A percentile compares a stretch with the other conserved stretches of the same genome.
These are phyloP conservation scores for Otatea glauca DNA, from an alignment of 176 grass and related monocot genomes.

Conservation along the genomic window DNA sequence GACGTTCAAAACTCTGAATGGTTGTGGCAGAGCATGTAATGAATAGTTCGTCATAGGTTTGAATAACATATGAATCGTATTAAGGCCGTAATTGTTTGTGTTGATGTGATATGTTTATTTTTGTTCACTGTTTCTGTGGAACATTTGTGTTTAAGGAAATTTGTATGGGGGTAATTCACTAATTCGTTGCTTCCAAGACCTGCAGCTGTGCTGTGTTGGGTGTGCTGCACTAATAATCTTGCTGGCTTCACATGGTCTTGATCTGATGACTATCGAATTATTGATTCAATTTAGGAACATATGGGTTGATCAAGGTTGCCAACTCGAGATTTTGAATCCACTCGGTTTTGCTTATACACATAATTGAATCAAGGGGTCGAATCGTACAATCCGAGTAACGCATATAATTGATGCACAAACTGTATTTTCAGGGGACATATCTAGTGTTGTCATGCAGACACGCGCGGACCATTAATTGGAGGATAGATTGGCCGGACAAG, in stretches of 20 bases:
- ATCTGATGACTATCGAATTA: neutral
- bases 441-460: neutral
- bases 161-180: neutral
- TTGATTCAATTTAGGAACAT: neutral
- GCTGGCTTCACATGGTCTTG: neutral
- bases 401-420: neutral
- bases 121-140: neutral
- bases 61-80: constrained; percentile 41
- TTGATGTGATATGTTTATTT: neutral
- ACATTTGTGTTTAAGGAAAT: neutral
- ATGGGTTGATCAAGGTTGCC: too few species aligned
- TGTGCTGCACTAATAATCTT: neutral
- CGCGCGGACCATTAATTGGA: too few species aligned
- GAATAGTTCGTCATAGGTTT: constrained; percentile 30
- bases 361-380: neutral
- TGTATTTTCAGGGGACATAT: neutral
- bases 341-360: neutral
- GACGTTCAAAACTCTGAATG: constrained; percentile 43
- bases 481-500: too few species aligned
- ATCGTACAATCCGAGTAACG: neutral
- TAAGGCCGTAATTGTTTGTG: neutral
- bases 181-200: neutral
- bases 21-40: constrained; percentile 46
- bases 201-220: neutral
- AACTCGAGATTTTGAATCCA: neutral